These are phyloP conservation scores for Paradendryphiella salina DNA, from an alignment of 2,329 filamentous ascomycete species.

Conservation along the genomic window DNA sequence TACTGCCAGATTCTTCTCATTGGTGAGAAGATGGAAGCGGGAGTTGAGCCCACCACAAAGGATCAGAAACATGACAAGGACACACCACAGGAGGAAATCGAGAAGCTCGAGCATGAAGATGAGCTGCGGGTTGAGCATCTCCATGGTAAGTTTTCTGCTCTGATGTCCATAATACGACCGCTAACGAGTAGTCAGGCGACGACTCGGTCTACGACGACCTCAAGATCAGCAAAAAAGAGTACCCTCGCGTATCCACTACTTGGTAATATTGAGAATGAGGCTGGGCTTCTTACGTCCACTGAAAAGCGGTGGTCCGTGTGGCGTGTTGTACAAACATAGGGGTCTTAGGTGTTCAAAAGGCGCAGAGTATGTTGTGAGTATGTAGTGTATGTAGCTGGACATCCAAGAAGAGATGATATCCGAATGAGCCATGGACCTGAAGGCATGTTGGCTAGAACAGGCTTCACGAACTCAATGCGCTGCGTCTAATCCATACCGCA, in stretches of 20 bases:
- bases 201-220: conserved; percentile 65
- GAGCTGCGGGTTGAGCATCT: conserved; percentile 65
- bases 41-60: conserved; percentile 60
- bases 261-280: conserved; percentile 26
- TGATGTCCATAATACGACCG: not conserved
- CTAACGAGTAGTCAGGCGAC: conserved; percentile 51
- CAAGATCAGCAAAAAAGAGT: conserved; percentile 63
- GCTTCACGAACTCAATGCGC: not conserved
- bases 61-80: conserved; percentile 61
- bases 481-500: too few relatives aligned
- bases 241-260: conserved; percentile 48
- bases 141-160: conserved; percentile 48
- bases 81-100: conserved; percentile 69
- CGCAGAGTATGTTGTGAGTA: not conserved
- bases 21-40: conserved; percentile 66
- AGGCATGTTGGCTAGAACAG: not conserved
- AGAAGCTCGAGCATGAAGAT: conserved; percentile 76
- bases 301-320: not conserved
- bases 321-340: not conserved
- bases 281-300: not conserved
- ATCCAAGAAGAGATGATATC: not conserved
- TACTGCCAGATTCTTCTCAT: conserved; percentile 80
- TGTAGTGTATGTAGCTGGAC: not conserved
- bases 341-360: not conserved
- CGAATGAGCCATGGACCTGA: too few relatives aligned